phyloP scores from a whole-genome alignment of 768 basidiomycete species.

The Kwoniella europaea region DNA sequence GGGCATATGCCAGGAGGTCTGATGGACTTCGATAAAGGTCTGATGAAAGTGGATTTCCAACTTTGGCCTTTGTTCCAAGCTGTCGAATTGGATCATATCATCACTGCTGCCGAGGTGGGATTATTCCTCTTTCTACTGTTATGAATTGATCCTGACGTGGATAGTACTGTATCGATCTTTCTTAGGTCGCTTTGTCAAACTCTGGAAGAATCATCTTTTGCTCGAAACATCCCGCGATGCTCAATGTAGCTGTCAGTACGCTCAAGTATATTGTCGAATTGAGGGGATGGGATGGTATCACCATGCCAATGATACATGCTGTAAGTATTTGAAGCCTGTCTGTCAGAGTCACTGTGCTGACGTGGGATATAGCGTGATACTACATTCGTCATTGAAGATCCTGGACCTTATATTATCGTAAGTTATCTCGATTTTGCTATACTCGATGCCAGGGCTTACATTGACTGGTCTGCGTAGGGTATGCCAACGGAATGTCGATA shows the following conservation, averaged over 20 bases:
- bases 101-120: conserved; percentile 78
- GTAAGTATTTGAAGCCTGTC: no score
- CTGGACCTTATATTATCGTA: conserved; percentile 93
- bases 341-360: neutral
- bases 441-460: neutral
- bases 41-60: conserved; percentile 92
- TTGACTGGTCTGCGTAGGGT: conserved; percentile 51
- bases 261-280: conserved; percentile 90
- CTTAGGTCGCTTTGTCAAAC: conserved; percentile 76
- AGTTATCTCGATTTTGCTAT: neutral
- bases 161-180: neutral
- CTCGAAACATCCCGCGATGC: conserved; percentile 87
- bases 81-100: conserved; percentile 87
- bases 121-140: neutral
- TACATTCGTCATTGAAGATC: conserved; percentile 92
- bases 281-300: conserved; percentile 89
- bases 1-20: conserved; percentile 70
- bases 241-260: conserved; percentile 82
- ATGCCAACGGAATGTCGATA: conserved; percentile 83
- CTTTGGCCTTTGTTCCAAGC: conserved; percentile 97
- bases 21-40: conserved; percentile 84
- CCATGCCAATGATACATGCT: conserved; percentile 63
- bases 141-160: neutral
- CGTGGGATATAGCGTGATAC: conserved; percentile 68
- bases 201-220: conserved; percentile 86